Evolutionary conservation across 192 early-diverging fungal genomes (phyloP), one percentile per base, ranked within the genome.

Genomic region (Backusella parvicylindrica): DNA sequence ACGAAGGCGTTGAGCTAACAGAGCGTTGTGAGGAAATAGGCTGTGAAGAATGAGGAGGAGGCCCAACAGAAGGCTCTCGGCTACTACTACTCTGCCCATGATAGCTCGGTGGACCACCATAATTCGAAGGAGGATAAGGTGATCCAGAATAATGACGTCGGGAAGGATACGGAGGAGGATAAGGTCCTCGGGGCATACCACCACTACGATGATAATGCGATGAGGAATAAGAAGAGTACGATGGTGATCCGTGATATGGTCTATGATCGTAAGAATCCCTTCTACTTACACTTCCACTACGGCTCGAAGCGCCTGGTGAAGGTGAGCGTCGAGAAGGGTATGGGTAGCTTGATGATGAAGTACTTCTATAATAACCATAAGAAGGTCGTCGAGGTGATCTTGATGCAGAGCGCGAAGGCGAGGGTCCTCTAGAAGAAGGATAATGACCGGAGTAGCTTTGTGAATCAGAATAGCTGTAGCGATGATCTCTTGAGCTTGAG

Each of bases 381-480:
- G 77, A 78, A 1, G 77, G 65, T 40, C 77, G 43, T 63, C 37
- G 35, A 13, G 64, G 28, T 28, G 67, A 28, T 64, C 56, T 37
- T 32, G 56, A 64, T 1, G 41, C 26, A 1, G 53, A 60, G 11
- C 53, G 53, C 28, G 53, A 60, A 13, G 53, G 53, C 26, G 53
- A 60, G 0, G 53, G 53, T 15, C 53, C 53, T 60, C 53, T 60
- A n/a, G 49, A 64, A 41, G 72, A 64, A 1, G 32, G 53, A 18
- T 63, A 49, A 21, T 73, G 56, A 64, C 40, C 64, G 4, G 75
- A 76, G n/a, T 38, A 43, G 26, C 68, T 30, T 15, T 68, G 74
- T 53, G 36, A 60, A 23, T 60, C 89, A 32, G 94, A 93, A 82
- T 90, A 93, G 72, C 68, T 47, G 21, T 75, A 75, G 3, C 73